Evolutionary conservation across 257 asterid species (phyloP), one percentile per base, ranked within the genome.

Genomic region (Thymus quinquecostatus): DNA sequence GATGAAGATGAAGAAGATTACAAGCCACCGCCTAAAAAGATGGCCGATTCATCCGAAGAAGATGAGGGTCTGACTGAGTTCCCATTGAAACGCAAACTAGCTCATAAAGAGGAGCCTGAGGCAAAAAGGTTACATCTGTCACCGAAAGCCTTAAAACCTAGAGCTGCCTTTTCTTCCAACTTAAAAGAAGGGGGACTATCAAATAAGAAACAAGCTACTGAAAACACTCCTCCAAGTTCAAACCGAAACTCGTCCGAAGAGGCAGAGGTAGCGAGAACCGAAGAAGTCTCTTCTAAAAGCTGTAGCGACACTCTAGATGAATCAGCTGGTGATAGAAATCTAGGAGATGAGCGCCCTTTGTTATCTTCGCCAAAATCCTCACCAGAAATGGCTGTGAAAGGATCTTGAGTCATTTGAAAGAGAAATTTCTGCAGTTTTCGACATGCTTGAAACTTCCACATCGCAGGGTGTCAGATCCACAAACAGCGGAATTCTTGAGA

Each of bases 1-100:
- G 98, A 94, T 70, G 99, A 95, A 70, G 99, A 92, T 36, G 97
- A 92, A 14, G 99, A 92, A 73, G 98, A 92, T 70, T 95, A 85
- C 80, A 89, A 77, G 62, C 99, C 99, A 43, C 99, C 97, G 36
- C 95, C 96, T 21, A 84, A 80, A 71, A 87, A 82, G 73, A 78
- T 55, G 55, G 53, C 84, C 2, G 89, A 82, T 45, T 77, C 50
- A 64, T 78, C 85, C 40, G 85, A 80, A 69, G 98, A 87, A 69
- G 97, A 88, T 12, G 91, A 75, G 33, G 89, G 77, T 63, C 77
- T 81, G 32, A 44, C 81, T n/a, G 92, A 81, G 71, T 74, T 88
- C 68, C 84, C 76, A 27, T 80, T 88, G 89, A 95, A 95, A 80
- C 95, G 96, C 53, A 92, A 92, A 66, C 71, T 83, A 62, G 70